Base-by-base conservation (phyloP, 208 protist genomes). In the Crithidia mellificae region DNA sequence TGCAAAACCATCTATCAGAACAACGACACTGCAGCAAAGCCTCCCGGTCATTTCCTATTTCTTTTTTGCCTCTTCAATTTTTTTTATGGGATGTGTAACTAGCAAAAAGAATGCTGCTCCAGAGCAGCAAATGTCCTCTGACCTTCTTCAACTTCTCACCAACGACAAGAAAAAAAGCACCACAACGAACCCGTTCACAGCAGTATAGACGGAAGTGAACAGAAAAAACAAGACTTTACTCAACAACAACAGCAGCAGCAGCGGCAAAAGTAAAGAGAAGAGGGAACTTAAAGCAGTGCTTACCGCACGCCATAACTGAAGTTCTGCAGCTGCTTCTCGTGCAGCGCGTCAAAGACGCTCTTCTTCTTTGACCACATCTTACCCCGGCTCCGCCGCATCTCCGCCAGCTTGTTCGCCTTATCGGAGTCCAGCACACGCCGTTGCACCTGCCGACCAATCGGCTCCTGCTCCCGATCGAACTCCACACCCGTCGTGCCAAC, bases 391-490 rank as follows among this genome's bases (percentile, higher is more conserved):
- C 84, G 78, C 1, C 91, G 85, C 50, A 90, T 66, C 71, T 92
- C 81, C 5, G 91, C 86, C 17, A 92, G 61, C 47, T 87, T 90
- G 57, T 90, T 83, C 6, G 87, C 76, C 77, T 93, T 93, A 67
- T 96, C 92, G 6, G 83, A 46, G 68, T 95, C 87, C 19, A 96
- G 65, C 49, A 94, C 79, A 63, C 92, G 87, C 9, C 92, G 85
- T 77, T 96, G 92, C 77, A 94, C 88, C 52, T 94, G 81, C 19
- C 92, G 81, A 25, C 89, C 89, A 73, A 96, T 95, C 19, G 92
- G 92, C 73, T 96, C 92, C 77, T 95, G 85, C 81, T 96, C 92
- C 1, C 92, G 80, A 63, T 96, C 92, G 62, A 95, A 96, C 80
- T 96, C 89, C 1, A 84, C 83, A 49, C 92, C 92, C 36, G 83